Evolutionary conservation across 2,329 filamentous ascomycete genomes (phyloP).

Genomic region (Aspergillus aculeatinus): DNA sequence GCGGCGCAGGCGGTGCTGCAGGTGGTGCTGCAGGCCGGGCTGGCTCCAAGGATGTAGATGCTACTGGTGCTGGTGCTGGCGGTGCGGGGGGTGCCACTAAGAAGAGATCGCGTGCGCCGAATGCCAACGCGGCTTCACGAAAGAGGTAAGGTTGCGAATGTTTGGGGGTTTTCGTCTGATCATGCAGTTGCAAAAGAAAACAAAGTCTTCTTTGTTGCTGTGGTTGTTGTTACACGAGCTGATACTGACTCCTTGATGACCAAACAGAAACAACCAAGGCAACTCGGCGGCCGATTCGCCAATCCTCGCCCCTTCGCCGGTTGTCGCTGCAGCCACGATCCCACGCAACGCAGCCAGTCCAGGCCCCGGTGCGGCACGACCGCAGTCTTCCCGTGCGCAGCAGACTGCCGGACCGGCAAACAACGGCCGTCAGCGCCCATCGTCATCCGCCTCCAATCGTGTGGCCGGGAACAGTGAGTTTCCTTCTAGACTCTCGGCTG

Average conservation of each 20-base stretch:
- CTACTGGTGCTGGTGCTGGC: slow-evolving; percentile 35
- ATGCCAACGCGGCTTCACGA: slow-evolving; percentile 62
- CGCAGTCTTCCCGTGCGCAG: slow-evolving; percentile 68
- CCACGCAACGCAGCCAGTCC: slow-evolving; percentile 64
- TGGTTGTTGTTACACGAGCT: not conserved
- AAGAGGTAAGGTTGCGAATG: slow-evolving; percentile 62
- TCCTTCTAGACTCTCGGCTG: slow-evolving; percentile 21
- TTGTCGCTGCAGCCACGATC: slow-evolving; percentile 62
- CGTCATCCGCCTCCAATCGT: slow-evolving; percentile 62
- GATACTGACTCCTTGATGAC: slow-evolving; percentile 12
- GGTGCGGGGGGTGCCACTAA: slow-evolving; percentile 58
- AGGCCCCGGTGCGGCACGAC: slow-evolving; percentile 57
- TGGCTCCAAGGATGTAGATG: slow-evolving; percentile 59
- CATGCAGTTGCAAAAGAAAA: not conserved
- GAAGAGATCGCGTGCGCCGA: slow-evolving; percentile 72
- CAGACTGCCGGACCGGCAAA: slow-evolving; percentile 70
- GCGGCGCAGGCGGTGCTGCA: slow-evolving; percentile 32
- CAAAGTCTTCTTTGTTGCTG: not conserved
- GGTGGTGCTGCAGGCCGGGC: slow-evolving; percentile 30
- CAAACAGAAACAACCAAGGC: slow-evolving; percentile 47
- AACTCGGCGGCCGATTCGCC: slow-evolving; percentile 61
- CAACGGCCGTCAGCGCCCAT: slow-evolving; percentile 56
- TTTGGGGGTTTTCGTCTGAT: not conserved
- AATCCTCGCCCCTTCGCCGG: slow-evolving; percentile 71
- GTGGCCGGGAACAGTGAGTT: slow-evolving; percentile 53